Evolutionary conservation across 257 asterid species (phyloP), one percentile per base, ranked within the genome.

Genomic region (Paulownia fortunei): DNA sequence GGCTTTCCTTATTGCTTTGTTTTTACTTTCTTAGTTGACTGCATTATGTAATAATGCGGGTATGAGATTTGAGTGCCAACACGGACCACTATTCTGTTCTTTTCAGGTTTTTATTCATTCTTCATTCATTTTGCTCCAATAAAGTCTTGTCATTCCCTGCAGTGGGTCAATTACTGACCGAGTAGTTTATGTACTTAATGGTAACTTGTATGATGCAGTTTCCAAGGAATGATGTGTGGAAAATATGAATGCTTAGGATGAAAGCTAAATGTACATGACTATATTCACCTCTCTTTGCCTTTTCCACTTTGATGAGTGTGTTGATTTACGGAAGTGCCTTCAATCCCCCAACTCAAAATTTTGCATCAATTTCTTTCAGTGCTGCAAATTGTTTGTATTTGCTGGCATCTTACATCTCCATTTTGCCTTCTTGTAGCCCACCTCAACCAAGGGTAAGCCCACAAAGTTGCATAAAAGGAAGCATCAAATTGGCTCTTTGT

Each of bases 391-490:
- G 34, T 73, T 54, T 55, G 24, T 19, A 21, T 58, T 58, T 64
- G 15, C n/a, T 46, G 4, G 19, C 30, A 64, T 60, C 67, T 71
- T 65, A 80, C 30, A 37, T 72, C 66, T 60, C 56, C 72, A 8
- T 63, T 66, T 73, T 68, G 55, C 76, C 49, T 46, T 66, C 49
- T 72, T 87, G 87, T 79, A 95, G 99, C 99, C 99, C 52, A 76
- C 86, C 55, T 82, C 99, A 32, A 83, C 89, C 72, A 92, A 93
- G 84, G 97, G 97, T 47, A 95, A 93, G 87, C 99, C 99, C 51
- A 37, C 96, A 36, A 95, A 95, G 85, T 77, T 95, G 88, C 99
- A 87, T 76, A 95, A 95, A 76, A 90, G 98, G 86, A 95, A 93
- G 92, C 99, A 95, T 88, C 98, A 92, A 79, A 95, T 93, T 16